Evolutionary conservation across 129 eudicot genomes (phyloP), one percentile per base, ranked within the genome.

Genomic region (Centrapalus pauciflorus): DNA sequence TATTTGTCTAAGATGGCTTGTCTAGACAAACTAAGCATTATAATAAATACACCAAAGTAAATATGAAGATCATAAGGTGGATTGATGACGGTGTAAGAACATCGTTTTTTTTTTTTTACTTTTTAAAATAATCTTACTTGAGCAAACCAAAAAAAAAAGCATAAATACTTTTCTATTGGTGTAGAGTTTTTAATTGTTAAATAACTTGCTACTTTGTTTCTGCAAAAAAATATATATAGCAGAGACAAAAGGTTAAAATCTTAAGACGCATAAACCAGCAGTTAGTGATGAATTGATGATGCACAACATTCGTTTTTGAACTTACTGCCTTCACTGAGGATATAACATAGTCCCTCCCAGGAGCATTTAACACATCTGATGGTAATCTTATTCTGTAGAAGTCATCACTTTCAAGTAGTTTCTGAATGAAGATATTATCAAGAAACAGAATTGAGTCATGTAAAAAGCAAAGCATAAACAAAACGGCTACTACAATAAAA

Each of bases 261-360:
- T n/a, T 35, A 52, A 54, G n/a, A 8, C 38, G 7, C 11, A 24
- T 14, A 69, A 37, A 69, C 37, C 37, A 52, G 25, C 14, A 23
- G 49, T 71, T 43, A 20, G 21, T 13, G 46, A 55, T 54, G 71
- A 23, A 35, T 71, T 43, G 13, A n/a, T 13, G 46, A 55, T 54
- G 71, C 34, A 65, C 21, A 56, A 56, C 1, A 29, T 20, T 10
- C 7, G 30, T 41, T 64, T 7, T 57, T 29, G 58, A 61, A 74
- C 95, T 81, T 81, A 92, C 98, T 46, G 98, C 98, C 79, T 85
- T 92, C 67, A 92, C 91, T 7, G 91, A 86, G 50, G 98, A 85
- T 7, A 88, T 66, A 35, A 87, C 76, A 49, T 88, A 83, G 70
- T 88, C 94, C 68, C 82, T 92, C 51, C 96, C 98, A 38, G 95